phyloP scores from a whole-genome alignment of 768 basidiomycete genomes.

The Kwoniella europaea region DNA sequence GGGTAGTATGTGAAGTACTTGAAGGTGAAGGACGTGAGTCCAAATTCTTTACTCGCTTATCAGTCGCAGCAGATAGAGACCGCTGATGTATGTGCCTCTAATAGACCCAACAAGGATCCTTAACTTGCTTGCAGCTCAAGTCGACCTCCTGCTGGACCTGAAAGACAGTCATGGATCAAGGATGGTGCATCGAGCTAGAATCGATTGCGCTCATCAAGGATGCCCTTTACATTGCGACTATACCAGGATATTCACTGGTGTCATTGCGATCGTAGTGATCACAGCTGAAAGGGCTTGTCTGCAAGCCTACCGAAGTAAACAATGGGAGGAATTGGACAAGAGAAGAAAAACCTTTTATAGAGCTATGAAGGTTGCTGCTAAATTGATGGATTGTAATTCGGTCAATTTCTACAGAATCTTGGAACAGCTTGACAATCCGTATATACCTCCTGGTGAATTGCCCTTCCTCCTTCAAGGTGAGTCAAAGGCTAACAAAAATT shows the following conservation, averaged over 20 bases:
- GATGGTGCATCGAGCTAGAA: neutral
- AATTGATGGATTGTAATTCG: conserved; percentile 1
- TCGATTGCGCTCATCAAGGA: neutral
- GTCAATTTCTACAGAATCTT: conserved; percentile 1
- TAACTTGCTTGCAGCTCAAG: conserved; percentile 2
- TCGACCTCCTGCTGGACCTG: neutral
- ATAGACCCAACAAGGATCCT: neutral
- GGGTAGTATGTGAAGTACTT: conserved; percentile 9
- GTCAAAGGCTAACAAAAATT: neutral
- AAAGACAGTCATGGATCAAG: neutral
- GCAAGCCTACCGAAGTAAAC: neutral
- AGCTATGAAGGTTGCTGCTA: neutral
- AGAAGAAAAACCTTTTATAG: neutral
- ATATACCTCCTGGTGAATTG: neutral
- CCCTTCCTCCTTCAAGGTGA: neutral
- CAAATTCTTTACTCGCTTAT: too few species aligned
- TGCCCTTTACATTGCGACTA: neutral
- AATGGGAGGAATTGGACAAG: conserved; percentile 5
- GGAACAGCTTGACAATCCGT: neutral
- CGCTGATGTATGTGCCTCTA: too few species aligned
- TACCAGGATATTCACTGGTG: conserved; percentile 1
- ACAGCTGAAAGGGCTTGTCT: conserved; percentile 10
- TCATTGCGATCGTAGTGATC: neutral
- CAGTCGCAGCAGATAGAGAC: too few species aligned
- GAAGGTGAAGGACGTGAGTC: conserved; percentile 17